Base-by-base conservation (phyloP, 2,329 filamentous ascomycete species). In the Monilinia fructicola region DNA sequence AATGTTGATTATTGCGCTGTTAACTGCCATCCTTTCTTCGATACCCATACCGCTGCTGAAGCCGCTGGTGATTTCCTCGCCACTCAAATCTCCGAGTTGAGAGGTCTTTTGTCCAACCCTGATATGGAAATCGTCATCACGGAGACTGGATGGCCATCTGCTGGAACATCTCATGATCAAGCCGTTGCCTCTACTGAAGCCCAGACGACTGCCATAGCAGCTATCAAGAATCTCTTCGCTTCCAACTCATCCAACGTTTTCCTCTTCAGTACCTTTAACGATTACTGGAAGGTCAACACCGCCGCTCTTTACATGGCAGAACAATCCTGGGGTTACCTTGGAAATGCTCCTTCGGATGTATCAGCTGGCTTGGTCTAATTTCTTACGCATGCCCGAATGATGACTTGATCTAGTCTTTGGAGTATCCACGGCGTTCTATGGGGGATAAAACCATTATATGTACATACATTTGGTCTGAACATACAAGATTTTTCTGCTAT, bases 11-110 rank as follows among this genome's bases (percentile, higher is more conserved):
- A 90, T 79, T 92, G 89, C 74, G 90, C 91, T 21, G 85, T 90
- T 76, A 96, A 97, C 78, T 86, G 87, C 71, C 92, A 96, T 77
- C 85, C 92, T 16, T 96, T 93, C 83, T 96, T 95, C 77, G 90
- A 96, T 72, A 78, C 81, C 4, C 85, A 84, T 56, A 84, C 85
- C 35, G 76, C 78, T 2, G 84, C 91, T 0, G 78, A 80, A 0
- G 78, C 85, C 42, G 87, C 92, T 2, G 92, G 92, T 4, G 72
- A 76, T 0, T 96, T 92, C 77, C 84, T 93, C 50, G 77, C 81
- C 50, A 79, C 81, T 35, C 86, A 88, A 69, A 83, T 86, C 38
- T 69, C 74, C 14, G 76, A 75, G 35, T 77, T 86, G 50, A 77
- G 78, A 68, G 75, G 76, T 54, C 79, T 78, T 69, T 74, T 85